Conservation (phyloP, 768 basidiomycete genomes). For the Serendipita vermifera region DNA sequence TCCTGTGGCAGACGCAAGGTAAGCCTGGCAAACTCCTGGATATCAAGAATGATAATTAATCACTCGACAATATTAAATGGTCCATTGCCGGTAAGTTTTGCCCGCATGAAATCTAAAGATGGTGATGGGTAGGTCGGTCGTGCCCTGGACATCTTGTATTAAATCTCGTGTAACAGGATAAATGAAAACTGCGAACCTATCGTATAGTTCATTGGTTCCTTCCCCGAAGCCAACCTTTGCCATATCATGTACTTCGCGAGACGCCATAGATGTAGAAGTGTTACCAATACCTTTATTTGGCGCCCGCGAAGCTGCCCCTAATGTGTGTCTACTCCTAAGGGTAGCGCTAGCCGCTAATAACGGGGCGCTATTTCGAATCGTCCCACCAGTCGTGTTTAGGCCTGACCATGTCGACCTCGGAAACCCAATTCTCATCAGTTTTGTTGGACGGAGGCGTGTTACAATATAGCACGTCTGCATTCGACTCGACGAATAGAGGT, state of each 20-base stretch:
- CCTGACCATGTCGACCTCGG: constrained; percentile 24
- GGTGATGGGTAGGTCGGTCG: constrained; percentile 70
- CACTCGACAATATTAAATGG: constrained; percentile 61
- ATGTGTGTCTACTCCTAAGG: constrained; percentile 43
- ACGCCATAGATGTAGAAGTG: too few species aligned
- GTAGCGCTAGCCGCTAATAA: constrained; percentile 29
- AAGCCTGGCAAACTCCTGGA: constrained; percentile 15
- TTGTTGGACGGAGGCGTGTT: too few species aligned
- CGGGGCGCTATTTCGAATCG: constrained; percentile 37
- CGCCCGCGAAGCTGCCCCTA: constrained; percentile 21
- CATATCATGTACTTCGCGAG: constrained; percentile 45
- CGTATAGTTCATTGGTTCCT: constrained; percentile 77
- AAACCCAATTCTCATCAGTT: constrained; percentile 34
- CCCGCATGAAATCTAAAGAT: constrained; percentile 48
- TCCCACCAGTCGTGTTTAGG: constrained; percentile 32
- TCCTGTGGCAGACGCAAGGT: constrained; percentile 30
- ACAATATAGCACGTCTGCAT: too few species aligned
- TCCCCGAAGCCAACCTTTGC: constrained; percentile 63
- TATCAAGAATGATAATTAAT: constrained; percentile 18
- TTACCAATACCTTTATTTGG: too few species aligned
- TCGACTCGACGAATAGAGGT: too few species aligned
- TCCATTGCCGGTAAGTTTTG: constrained; percentile 26
- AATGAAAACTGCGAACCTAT: constrained; percentile 33
- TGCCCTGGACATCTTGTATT: constrained; percentile 32
- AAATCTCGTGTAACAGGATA: neutral